Conservation (phyloP, 352 stramenopile species). For the Phytophthora constricta region DNA sequence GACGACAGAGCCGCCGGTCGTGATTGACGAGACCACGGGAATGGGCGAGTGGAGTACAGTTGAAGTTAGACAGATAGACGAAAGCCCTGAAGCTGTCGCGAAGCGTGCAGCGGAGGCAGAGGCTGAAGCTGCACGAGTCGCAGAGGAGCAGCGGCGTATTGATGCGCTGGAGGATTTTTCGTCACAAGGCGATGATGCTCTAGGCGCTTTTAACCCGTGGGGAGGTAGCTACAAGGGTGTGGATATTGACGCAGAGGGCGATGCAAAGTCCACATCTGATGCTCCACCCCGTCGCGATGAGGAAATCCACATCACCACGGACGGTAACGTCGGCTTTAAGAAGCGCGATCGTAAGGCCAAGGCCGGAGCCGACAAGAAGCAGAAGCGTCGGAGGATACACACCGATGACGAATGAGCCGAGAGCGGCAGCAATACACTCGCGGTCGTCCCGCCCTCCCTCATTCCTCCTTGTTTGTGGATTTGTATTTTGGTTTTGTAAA, state of each 20-base stretch:
- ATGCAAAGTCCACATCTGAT: background rate
- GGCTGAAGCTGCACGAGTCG: slow-evolving; percentile 38
- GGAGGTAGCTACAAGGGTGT: slow-evolving; percentile 87
- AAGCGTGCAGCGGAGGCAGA: slow-evolving; percentile 56
- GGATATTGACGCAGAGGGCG: slow-evolving; percentile 48
- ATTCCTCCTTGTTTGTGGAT: slow-evolving; percentile 29
- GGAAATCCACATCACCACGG: slow-evolving; percentile 61
- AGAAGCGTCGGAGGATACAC: slow-evolving; percentile 68
- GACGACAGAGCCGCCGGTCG: slow-evolving; percentile 16
- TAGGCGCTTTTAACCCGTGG: slow-evolving; percentile 85
- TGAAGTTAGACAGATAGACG: slow-evolving; percentile 73
- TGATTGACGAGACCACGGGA: slow-evolving; percentile 74
- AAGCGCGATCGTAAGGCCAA: slow-evolving; percentile 48
- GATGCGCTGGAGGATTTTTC: slow-evolving; percentile 75
- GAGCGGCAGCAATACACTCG: slow-evolving; percentile 19
- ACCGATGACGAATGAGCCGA: slow-evolving; percentile 54
- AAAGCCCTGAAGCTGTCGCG: slow-evolving; percentile 70
- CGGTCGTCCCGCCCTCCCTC: background rate
- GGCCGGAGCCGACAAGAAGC: slow-evolving; percentile 48
- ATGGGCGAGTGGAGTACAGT: slow-evolving; percentile 88
- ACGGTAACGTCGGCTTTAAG: slow-evolving; percentile 76
- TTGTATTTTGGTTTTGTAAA: slow-evolving; percentile 45
- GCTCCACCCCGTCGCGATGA: slow-evolving; percentile 41
- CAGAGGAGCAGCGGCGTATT: slow-evolving; percentile 58
- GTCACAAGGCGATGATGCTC: slow-evolving; percentile 70